Conservation (phyloP, 169 alveolate genomes). For the Babesia gibsoni region DNA sequence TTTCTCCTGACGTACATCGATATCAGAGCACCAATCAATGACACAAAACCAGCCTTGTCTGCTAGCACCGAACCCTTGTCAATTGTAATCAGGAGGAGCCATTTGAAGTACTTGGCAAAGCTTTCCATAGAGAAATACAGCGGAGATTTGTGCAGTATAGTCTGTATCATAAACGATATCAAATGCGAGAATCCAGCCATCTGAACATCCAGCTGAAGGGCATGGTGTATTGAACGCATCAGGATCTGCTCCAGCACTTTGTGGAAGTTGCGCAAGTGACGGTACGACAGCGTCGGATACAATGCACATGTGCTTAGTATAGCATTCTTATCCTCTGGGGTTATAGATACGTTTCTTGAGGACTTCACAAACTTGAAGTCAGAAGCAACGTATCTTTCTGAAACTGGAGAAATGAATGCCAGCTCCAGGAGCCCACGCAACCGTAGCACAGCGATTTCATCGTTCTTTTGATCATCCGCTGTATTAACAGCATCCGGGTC, state of each 20-base stretch:
- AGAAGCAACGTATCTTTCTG: slow-evolving; percentile 35
- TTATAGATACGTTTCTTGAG: slow-evolving; percentile 33
- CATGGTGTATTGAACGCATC: slow-evolving; percentile 61
- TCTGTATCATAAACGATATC: slow-evolving; percentile 60
- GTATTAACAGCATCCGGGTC: neutral
- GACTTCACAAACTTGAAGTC: slow-evolving; percentile 63
- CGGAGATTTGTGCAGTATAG: slow-evolving; percentile 65
- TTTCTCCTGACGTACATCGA: slow-evolving; percentile 33
- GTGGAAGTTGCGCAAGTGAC: slow-evolving; percentile 62
- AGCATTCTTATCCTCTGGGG: slow-evolving; percentile 63
- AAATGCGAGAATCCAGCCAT: slow-evolving; percentile 60
- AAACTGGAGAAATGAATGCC: slow-evolving; percentile 64
- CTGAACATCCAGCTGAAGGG: slow-evolving; percentile 52
- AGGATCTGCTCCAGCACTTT: slow-evolving; percentile 68
- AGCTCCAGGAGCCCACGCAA: slow-evolving; percentile 66
- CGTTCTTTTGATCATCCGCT: slow-evolving; percentile 23
- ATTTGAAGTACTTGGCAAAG: slow-evolving; percentile 66
- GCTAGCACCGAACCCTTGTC: slow-evolving; percentile 61
- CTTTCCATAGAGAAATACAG: slow-evolving; percentile 47
- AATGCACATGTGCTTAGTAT: slow-evolving; percentile 56
- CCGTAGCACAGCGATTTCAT: slow-evolving; percentile 35
- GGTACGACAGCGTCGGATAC: slow-evolving; percentile 67
- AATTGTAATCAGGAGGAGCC: slow-evolving; percentile 65
- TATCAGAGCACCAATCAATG: slow-evolving; percentile 17
- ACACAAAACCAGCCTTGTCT: slow-evolving; percentile 14